Conservation (phyloP, 1,139 yeast species). For the Sugiyamaella xylanicola region DNA sequence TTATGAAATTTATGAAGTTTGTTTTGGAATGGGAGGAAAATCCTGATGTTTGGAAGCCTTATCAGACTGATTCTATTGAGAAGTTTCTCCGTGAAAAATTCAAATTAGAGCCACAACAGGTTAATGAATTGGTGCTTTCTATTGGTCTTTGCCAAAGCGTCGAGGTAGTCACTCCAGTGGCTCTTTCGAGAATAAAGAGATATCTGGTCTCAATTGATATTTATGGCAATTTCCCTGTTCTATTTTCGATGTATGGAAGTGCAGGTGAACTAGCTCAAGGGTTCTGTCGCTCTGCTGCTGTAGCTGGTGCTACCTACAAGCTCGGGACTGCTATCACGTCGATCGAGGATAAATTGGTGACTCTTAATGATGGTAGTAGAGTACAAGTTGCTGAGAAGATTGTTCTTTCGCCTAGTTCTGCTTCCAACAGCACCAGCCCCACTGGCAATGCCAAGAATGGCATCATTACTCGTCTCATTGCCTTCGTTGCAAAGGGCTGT, state of each 20-base stretch:
- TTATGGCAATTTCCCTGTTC: conserved; percentile 91
- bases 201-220: conserved; percentile 86
- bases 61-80: conserved; percentile 57
- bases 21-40: conserved; percentile 65
- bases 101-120: conserved; percentile 71
- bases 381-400: conserved; percentile 77
- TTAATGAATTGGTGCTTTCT: conserved; percentile 79
- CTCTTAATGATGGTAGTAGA: conserved; percentile 73
- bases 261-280: conserved; percentile 97
- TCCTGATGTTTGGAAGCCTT: conserved; percentile 54
- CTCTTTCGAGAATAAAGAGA: conserved; percentile 77
- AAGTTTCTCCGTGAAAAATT: conserved; percentile 64
- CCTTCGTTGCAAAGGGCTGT: conserved; percentile 84
- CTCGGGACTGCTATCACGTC: conserved; percentile 51
- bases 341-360: conserved; percentile 73
- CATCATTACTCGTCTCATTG: conserved; percentile 69
- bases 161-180: conserved; percentile 67
- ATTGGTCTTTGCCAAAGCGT: conserved; percentile 74
- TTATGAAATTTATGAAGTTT: conserved; percentile 93
- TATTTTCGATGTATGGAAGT: conserved; percentile 92
- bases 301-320: conserved; percentile 94
- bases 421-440: conserved; percentile 34
- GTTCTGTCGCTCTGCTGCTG: conserved; percentile 96
- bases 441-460: background rate
- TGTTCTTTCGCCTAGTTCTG: conserved; percentile 43